These are phyloP conservation scores for Solanum pennellii DNA, from an alignment of 257 asterid genomes.

Conservation along the genomic window DNA sequence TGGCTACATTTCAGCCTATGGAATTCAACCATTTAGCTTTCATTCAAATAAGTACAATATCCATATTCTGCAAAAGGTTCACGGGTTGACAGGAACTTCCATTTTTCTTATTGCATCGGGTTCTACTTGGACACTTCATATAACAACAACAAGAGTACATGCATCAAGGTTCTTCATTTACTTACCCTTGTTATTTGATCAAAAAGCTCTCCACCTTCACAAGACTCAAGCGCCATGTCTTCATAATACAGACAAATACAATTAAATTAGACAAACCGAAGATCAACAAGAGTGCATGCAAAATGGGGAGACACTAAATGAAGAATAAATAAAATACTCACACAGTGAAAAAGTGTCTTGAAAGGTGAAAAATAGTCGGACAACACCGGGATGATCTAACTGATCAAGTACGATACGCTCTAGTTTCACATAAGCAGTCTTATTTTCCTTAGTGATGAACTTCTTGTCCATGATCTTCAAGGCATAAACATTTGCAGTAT, in stretches of 20 bases:
- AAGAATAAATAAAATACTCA: constrained; percentile 30
- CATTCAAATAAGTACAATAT: not conserved
- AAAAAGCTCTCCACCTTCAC: constrained; percentile 98
- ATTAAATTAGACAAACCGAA: constrained; percentile 1
- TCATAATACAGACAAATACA: constrained; percentile 19
- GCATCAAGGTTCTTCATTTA: not conserved
- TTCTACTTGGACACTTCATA: not conserved
- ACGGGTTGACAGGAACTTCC: not conserved
- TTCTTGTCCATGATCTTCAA: constrained; percentile 98
- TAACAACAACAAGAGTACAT: not conserved
- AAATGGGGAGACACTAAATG: not conserved
- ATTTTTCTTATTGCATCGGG: not conserved
- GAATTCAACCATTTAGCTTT: not conserved
- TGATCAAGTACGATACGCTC: constrained; percentile 99
- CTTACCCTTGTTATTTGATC: constrained; percentile 94
- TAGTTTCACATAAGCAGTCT: constrained; percentile 92
- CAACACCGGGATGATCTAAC: constrained; percentile 93
- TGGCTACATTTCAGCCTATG: not conserved
- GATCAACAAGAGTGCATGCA: not conserved
- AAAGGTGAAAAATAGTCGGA: constrained; percentile 79
- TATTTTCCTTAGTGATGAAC: constrained; percentile 95
- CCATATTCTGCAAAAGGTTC: not conserved
- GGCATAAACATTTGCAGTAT: constrained; percentile 74
- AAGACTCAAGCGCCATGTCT: constrained; percentile 99
- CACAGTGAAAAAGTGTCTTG: constrained; percentile 93